phyloP scores from a whole-genome alignment of 257 asterid species.

The Solanum raphanifolium region DNA sequence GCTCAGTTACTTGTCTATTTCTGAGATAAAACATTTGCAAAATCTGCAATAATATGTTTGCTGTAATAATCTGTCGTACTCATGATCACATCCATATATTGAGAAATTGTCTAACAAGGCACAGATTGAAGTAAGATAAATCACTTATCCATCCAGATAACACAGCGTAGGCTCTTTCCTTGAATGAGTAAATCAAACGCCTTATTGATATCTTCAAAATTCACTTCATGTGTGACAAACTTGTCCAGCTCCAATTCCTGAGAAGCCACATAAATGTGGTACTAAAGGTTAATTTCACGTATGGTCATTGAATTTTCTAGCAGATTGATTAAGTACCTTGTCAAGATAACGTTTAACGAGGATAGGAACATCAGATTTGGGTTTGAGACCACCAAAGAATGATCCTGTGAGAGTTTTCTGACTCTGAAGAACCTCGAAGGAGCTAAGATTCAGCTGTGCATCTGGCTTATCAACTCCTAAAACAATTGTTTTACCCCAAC shows the following conservation, averaged over 20 bases:
- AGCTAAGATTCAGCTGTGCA: slow-evolving; percentile 27
- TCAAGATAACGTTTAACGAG: slow-evolving; percentile 49
- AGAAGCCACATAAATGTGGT: neutral
- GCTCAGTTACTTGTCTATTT: neutral
- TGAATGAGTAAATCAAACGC: slow-evolving; percentile 58
- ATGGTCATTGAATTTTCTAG: neutral
- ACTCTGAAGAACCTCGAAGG: slow-evolving; percentile 29
- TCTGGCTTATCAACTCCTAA: slow-evolving; percentile 64
- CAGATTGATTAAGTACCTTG: slow-evolving; percentile 28
- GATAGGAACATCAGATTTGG: slow-evolving; percentile 58
- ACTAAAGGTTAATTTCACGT: neutral
- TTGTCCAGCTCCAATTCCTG: slow-evolving; percentile 67
- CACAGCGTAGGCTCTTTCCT: slow-evolving; percentile 76
- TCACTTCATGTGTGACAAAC: slow-evolving; percentile 77
- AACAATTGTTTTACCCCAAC: slow-evolving; percentile 83
- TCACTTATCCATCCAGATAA: slow-evolving; percentile 85
- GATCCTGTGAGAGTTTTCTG: slow-evolving; percentile 47
- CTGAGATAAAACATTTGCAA: neutral
- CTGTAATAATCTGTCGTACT: neutral
- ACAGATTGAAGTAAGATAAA: neutral
- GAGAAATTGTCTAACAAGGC: neutral
- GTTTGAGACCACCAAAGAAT: slow-evolving; percentile 70
- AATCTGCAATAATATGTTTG: neutral
- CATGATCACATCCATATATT: neutral
- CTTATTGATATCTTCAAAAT: slow-evolving; percentile 51